Evolutionary conservation across 495 filamentous ascomycete genomes (phyloP).

Genomic region (Polyplosphaeria fusca): DNA sequence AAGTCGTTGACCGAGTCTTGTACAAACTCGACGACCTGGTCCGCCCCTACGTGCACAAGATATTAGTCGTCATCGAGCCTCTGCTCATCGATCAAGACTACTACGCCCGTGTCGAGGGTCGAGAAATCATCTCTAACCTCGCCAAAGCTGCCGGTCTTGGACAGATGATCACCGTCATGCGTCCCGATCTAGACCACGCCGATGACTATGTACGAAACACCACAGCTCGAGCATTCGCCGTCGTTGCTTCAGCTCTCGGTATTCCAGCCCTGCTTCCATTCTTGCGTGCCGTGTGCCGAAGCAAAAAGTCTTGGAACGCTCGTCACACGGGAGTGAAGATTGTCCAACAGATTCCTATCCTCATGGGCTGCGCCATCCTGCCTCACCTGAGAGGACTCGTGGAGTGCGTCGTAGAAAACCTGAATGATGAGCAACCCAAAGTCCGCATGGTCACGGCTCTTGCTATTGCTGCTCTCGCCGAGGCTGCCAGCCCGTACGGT

Average conservation of each 20-base stretch:
- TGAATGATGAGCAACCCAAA: conserved; percentile 97
- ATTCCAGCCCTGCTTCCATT: conserved; percentile 95
- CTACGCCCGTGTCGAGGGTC: conserved; percentile 96
- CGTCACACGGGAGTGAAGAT: conserved; percentile 99
- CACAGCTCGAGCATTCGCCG: conserved; percentile 94
- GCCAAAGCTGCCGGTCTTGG: conserved; percentile 95
- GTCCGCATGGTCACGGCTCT: conserved; percentile 93
- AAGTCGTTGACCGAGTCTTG: conserved; percentile 97
- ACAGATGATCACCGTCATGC: conserved; percentile 98
- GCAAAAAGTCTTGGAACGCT: conserved; percentile 99
- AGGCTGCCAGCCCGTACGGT: conserved; percentile 96
- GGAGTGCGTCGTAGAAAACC: conserved; percentile 90
- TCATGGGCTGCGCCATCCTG: conserved; percentile 97
- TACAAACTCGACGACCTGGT: conserved; percentile 98
- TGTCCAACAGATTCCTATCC: conserved; percentile 97
- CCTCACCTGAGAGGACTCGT: conserved; percentile 95
- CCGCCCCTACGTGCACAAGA: conserved; percentile 95
- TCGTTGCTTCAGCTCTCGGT: conserved; percentile 93
- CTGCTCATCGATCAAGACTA: conserved; percentile 99
- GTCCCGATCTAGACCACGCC: conserved; percentile 96
- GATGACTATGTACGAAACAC: conserved; percentile 99
- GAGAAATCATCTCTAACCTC: conserved; percentile 97
- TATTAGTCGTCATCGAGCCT: conserved; percentile 97
- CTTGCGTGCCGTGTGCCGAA: conserved; percentile 89
- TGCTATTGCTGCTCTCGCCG: conserved; percentile 91